phyloP scores from a whole-genome alignment of 495 filamentous ascomycete species.

The Cenococcum geophilum region DNA sequence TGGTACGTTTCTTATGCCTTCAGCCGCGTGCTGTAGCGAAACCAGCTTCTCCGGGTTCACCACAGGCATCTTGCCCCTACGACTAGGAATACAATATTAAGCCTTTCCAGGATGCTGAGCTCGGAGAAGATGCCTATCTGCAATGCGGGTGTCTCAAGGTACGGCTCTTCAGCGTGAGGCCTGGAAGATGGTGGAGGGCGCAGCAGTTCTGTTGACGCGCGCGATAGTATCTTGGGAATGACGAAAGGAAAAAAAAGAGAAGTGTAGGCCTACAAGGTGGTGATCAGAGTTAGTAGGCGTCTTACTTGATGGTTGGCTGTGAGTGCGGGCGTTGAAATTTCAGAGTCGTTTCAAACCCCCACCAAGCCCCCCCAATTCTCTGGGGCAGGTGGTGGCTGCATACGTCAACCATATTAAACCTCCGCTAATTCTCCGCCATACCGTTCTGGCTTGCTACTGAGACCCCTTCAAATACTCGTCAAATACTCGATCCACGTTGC shows the following conservation, averaged over 20 bases:
- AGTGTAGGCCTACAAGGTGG: background rate
- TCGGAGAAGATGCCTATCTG: background rate
- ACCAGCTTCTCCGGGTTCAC: conserved; percentile 82
- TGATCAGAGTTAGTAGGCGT: background rate
- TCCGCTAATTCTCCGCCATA: too few species aligned
- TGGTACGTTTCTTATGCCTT: conserved; percentile 80
- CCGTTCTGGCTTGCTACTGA: too few species aligned
- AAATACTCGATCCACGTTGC: background rate
- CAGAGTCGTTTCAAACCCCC: conserved; percentile 13
- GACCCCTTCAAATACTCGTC: background rate
- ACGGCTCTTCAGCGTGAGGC: background rate
- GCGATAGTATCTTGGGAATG: background rate
- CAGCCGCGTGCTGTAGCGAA: conserved; percentile 72
- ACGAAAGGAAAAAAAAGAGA: background rate
- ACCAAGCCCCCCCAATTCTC: background rate
- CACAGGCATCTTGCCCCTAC: conserved; percentile 64
- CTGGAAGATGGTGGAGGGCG: background rate
- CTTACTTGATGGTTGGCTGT: conserved; percentile 19
- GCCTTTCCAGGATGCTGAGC: background rate
- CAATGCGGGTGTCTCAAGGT: background rate
- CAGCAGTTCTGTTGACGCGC: background rate
- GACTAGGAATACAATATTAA: background rate
- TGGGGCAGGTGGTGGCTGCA: conserved; percentile 1
- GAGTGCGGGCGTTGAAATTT: conserved; percentile 7
- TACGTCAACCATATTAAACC: too few species aligned